Base-by-base conservation (phyloP, 176 grass and related monocot genomes). In the Oryza brachyantha region DNA sequence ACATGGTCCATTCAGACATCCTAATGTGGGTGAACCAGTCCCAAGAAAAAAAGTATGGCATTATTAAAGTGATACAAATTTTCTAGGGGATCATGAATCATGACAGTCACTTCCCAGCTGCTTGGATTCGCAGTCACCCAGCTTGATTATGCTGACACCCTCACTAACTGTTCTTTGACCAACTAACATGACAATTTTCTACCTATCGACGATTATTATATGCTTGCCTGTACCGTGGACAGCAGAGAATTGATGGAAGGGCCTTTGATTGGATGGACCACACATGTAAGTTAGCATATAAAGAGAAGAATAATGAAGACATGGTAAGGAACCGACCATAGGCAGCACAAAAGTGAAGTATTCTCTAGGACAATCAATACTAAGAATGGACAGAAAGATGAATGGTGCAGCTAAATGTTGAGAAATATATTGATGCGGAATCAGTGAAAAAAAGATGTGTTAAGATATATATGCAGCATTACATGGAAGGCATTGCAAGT, bases 161-260 rank as follows among this genome's bases (percentile, higher is more conserved):
- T 70, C 34, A 22, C 37, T 66, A 87, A 59, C 46, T 84, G 88
- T 87, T 66, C 76, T 36, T 72, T 75, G 43, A 81, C 46, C 84
- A 84, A 84, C 71, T 68, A 77, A 25, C n/a, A 74, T 73, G 68
- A 54, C 46, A 78, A 73, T 65, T 64, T 78, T 68, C 67, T 55
- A 64, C n/a, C 79, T 26, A 48, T 72, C 77, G 64, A 73, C 35
- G 22, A 50, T 66, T 79, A 46, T 65, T 25, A 34, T 79, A 70
- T 74, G 62, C 81, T 76, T 85, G 42, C 35, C 46, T 79, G 64
- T 50, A 89, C 58, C 28, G 31, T 68, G 64, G 68, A 74, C 52
- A 79, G 22, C 52, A 85, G 35, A 58, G n/a, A 85, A 37, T 77
- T 41, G 71, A 32, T 72, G 17, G 28, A 52, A 66, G 13, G 22